Base-by-base conservation (phyloP, 768 basidiomycete genomes). In the Russula dissimulans region DNA sequence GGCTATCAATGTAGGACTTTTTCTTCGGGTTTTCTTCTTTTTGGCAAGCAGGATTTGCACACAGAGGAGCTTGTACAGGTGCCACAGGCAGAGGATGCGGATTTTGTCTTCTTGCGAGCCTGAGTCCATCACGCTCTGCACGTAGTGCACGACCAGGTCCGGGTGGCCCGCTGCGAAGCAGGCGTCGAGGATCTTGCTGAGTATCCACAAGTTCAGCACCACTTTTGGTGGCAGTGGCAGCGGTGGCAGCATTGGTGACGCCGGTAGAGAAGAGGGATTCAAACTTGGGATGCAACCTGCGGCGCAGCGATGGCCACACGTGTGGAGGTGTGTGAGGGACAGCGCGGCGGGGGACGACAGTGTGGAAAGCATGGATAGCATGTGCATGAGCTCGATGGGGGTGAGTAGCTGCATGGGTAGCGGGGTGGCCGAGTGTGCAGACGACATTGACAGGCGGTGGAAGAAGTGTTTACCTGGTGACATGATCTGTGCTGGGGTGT, bases 381-480 rank as follows among this genome's bases (percentile, higher is more conserved):
- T 54, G 38, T 58, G 54, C 9, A 9, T 32, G 31, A 54, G 56
- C 44, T 51, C 45, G 45, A 44, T 31, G 8, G 53, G 56, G 2
- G 64, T 65, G n/a, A 47, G 32, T 14, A 71, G 58, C 61, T 76
- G 70, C 45, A 70, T 71, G 14, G 86, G 80, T 54, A 87, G 74
- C 1, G 85, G 86, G 5, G 80, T 77, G 8, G 78, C 79, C 15
- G 86, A 86, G 46, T 75, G 79, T 4, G 77, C 73, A 51, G 85
- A 86, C 26, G 84, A 85, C 14, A 82, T 73, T 12, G 83, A 85
- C 3, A 77, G 74, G 34, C 82, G 78, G 41, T 78, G 79, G 65
- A 71, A 64, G 38, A 61, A 56, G 29, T 56, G 48, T 31, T 36
- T 9, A 26, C 43, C 12, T 0, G 54, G 60, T 6, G 55, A 51